A percentile compares a stretch with the other conserved stretches of the same genome.
These are phyloP conservation scores for Stellera chamaejasme DNA, from an alignment of 345 rosid genomes.

Conservation along the genomic window DNA sequence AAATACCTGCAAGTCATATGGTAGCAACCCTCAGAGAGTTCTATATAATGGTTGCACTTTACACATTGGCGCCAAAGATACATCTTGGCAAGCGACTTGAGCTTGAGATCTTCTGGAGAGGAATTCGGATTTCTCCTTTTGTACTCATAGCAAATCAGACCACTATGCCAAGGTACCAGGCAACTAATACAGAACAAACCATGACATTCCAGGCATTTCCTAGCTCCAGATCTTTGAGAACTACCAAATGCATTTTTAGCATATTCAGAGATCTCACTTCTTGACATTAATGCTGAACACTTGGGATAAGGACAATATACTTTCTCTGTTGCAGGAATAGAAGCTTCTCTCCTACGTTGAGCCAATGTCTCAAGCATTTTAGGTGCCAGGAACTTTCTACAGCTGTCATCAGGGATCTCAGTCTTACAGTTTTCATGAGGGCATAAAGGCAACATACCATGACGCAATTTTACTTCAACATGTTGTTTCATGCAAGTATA, in stretches of 20 bases:
- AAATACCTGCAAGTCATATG: conserved; percentile 70
- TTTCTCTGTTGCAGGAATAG: conserved; percentile 40
- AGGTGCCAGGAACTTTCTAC: conserved; percentile 40
- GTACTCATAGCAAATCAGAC: conserved; percentile 31
- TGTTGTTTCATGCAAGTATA: conserved; percentile 56
- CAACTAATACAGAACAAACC: conserved; percentile 45
- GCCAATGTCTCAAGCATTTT: conserved; percentile 30
- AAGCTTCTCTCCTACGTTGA: conserved; percentile 43
- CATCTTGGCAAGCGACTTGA: conserved; percentile 39
- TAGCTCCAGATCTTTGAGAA: conserved; percentile 16
- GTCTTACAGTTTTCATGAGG: conserved; percentile 51
- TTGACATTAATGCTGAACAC: conserved; percentile 58
- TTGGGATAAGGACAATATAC: conserved; percentile 55
- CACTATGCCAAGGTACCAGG: conserved; percentile 56
- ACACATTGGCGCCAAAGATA: conserved; percentile 55
- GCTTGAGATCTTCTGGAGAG: conserved; percentile 29
- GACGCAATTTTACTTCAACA: conserved; percentile 42
- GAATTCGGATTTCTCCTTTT: conserved; percentile 30
- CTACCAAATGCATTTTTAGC: conserved; percentile 14
- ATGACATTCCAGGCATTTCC: conserved; percentile 44
- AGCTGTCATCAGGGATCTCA: conserved; percentile 31
- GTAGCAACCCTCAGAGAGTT: conserved; percentile 55
- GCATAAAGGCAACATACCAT: conserved; percentile 43
- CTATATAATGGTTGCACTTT: conserved; percentile 51
- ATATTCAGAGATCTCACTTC: conserved; percentile 23